These are phyloP conservation scores for Claviceps sp. DNA, from an alignment of 2,329 filamentous ascomycete species.

Conservation along the genomic window DNA sequence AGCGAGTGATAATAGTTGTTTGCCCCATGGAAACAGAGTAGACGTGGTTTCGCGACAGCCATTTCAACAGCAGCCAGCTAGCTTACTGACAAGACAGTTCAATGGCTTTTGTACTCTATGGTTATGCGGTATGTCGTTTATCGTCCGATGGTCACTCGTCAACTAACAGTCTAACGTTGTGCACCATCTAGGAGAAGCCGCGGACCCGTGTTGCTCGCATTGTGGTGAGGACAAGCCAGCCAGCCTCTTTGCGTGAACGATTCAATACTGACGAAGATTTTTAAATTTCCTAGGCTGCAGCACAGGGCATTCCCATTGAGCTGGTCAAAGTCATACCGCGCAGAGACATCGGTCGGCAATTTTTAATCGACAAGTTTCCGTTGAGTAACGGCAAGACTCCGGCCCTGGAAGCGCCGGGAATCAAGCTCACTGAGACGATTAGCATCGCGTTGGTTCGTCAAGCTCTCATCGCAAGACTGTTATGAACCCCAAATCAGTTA, in stretches of 20 bases:
- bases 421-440: not conserved
- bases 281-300: not conserved
- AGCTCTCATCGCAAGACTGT: not conserved
- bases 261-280: not conserved
- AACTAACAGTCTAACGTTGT: not conserved
- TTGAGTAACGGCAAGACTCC: conserved; percentile 1
- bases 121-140: not conserved
- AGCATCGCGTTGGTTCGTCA: not conserved
- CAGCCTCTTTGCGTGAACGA: no score
- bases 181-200: not conserved
- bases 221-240: not conserved
- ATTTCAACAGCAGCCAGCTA: no score
- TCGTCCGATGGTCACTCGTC: not conserved
- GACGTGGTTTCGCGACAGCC: not conserved
- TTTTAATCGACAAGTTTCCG: not conserved
- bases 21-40: not conserved
- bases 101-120: not conserved
- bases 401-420: not conserved
- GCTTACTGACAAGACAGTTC: no score
- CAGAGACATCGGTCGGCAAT: not conserved
- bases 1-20: no score
- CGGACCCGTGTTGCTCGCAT: not conserved
- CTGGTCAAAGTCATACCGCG: not conserved
- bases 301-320: not conserved
- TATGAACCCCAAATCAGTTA: not conserved